A percentile compares a stretch with the other conserved stretches of the same genome.
Conservation (phyloP, 768 basidiomycete species). For the Gloeostereum incarnatum region DNA sequence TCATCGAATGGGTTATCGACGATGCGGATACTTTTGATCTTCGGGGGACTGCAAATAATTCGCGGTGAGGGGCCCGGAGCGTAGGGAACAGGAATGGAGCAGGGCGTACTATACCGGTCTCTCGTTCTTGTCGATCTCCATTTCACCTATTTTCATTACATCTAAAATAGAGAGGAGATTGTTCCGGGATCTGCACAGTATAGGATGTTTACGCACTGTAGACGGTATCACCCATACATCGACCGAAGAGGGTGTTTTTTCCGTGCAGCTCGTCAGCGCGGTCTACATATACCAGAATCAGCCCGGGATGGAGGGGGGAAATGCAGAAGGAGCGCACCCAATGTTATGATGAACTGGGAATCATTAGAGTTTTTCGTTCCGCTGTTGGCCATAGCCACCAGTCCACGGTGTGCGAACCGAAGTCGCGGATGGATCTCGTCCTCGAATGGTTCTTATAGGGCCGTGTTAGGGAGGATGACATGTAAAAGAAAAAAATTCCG, state of each 20-base stretch:
- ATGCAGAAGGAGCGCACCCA: conserved; percentile 40
- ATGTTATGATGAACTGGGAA: conserved; percentile 92
- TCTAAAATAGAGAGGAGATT: neutral
- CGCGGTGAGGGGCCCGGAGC: conserved; percentile 1
- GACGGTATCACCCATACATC: conserved; percentile 78
- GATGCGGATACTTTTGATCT: conserved; percentile 78
- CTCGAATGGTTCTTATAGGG: conserved; percentile 72
- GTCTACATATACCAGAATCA: conserved; percentile 34
- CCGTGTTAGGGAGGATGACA: neutral
- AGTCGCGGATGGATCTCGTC: conserved; percentile 93
- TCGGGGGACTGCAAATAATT: conserved; percentile 60
- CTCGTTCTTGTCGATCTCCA: conserved; percentile 68
- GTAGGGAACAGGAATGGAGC: conserved; percentile 1
- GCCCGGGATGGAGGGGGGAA: neutral
- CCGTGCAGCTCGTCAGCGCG: conserved; percentile 89
- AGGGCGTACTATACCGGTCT: conserved; percentile 69
- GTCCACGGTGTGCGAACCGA: conserved; percentile 80
- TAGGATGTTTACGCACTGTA: conserved; percentile 52
- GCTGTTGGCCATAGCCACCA: conserved; percentile 78
- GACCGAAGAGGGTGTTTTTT: conserved; percentile 93
- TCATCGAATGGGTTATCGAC: conserved; percentile 93
- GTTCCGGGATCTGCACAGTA: conserved; percentile 22
- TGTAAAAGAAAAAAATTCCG: conserved; percentile 6
- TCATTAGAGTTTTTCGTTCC: conserved; percentile 85
- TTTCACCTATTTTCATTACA: no score